These are phyloP conservation scores for Phytophthora pseudosyringae DNA, from an alignment of 352 stramenopile genomes.

Conservation along the genomic window DNA sequence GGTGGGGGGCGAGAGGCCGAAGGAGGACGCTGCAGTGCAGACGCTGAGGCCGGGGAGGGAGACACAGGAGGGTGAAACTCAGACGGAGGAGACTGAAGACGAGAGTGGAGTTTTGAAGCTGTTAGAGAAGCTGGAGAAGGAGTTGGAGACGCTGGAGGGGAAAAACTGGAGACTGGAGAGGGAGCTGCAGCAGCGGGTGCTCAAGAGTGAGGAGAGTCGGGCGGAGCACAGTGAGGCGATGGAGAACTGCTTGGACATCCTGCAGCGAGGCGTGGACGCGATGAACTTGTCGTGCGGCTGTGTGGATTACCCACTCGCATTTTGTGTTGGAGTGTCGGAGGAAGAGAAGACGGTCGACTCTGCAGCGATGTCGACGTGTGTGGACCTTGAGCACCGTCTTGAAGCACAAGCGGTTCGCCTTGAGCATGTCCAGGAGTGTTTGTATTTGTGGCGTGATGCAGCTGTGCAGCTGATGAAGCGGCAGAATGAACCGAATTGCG, in stretches of 20 bases:
- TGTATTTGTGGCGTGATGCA: conserved; percentile 31
- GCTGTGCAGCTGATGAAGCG: conserved; percentile 32
- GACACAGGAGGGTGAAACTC: conserved; percentile 3
- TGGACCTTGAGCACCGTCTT: conserved; percentile 36
- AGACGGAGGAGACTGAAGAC: conserved; percentile 6
- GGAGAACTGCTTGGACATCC: conserved; percentile 22
- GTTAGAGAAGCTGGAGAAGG: conserved; percentile 33
- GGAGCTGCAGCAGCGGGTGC: conserved; percentile 18
- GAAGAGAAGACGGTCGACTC: background rate
- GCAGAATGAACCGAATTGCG: background rate
- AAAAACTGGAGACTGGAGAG: conserved; percentile 33
- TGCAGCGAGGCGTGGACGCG: conserved; percentile 26
- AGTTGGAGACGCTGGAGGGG: conserved; percentile 29
- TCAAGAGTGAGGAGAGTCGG: conserved; percentile 4
- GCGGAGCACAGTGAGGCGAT: conserved; percentile 11
- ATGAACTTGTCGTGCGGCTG: conserved; percentile 34
- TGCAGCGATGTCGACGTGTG: conserved; percentile 18
- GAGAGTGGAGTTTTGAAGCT: conserved; percentile 5
- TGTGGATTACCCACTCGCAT: conserved; percentile 21
- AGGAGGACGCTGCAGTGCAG: conserved; percentile 22
- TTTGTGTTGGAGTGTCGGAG: conserved; percentile 18
- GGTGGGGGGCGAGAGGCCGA: background rate
- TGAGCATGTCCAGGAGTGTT: conserved; percentile 33
- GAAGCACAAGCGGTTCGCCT: conserved; percentile 31
- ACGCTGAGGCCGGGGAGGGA: conserved; percentile 10